Evolutionary conservation across 441 rosid species (phyloP).

Genomic region (Isatis lusitanica): DNA sequence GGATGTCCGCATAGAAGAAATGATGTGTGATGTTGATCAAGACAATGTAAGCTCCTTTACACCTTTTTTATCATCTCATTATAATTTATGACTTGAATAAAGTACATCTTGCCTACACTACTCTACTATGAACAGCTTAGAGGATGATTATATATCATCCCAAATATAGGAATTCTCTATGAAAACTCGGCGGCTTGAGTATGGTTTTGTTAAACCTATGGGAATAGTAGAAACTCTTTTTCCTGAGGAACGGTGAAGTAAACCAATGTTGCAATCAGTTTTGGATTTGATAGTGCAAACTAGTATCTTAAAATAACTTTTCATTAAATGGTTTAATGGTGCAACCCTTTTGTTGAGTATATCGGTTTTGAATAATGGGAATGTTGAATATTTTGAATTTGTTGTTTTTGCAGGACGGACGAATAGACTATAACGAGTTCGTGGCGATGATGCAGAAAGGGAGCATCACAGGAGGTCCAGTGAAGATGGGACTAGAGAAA

Average conservation of each 20-base stretch:
- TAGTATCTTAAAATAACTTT: background rate
- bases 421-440: slow-evolving; percentile 84
- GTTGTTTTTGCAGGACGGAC: slow-evolving; percentile 65
- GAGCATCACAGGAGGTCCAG: slow-evolving; percentile 38
- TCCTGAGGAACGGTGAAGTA: background rate
- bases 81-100: background rate
- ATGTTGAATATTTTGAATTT: background rate
- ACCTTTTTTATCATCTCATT: background rate
- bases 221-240: background rate
- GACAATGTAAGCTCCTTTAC: slow-evolving; percentile 58
- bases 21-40: slow-evolving; percentile 80
- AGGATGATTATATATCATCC: background rate
- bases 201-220: background rate
- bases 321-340: background rate
- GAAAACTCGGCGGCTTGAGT: background rate
- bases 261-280: background rate
- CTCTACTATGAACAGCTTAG: background rate
- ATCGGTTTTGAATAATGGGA: background rate
- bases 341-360: background rate
- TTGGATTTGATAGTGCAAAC: background rate
- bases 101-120: background rate
- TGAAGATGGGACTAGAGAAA: slow-evolving; percentile 55
- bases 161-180: background rate
- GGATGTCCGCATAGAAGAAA: slow-evolving; percentile 80
- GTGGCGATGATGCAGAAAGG: slow-evolving; percentile 92